phyloP scores from a whole-genome alignment of 208 protist species.

The Wallacemonas collosoma region DNA sequence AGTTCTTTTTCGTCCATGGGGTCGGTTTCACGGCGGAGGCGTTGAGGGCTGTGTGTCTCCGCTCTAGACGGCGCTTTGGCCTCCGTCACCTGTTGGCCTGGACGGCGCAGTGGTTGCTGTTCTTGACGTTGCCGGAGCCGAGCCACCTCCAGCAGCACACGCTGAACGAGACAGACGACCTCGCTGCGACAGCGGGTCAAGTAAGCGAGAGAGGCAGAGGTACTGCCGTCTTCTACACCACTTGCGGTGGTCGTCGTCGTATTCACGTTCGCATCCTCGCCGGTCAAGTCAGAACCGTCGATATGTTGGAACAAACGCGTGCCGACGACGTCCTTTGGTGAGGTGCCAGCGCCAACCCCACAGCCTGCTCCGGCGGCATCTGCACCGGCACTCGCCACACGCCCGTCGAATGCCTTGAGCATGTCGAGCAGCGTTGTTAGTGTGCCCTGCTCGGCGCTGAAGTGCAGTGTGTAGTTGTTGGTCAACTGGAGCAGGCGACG shows the following conservation, averaged over 20 bases:
- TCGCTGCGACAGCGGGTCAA: slow-evolving; percentile 13
- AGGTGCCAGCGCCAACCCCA: background rate
- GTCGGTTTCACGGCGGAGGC: background rate
- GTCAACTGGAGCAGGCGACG: slow-evolving; percentile 20
- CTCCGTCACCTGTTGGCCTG: background rate
- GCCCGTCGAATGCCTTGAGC: slow-evolving; percentile 2
- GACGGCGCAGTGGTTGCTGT: background rate
- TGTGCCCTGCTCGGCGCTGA: slow-evolving; percentile 22
- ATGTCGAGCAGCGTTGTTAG: slow-evolving; percentile 32
- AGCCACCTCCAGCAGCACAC: slow-evolving; percentile 33
- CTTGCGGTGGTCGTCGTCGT: background rate
- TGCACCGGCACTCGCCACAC: too few species aligned
- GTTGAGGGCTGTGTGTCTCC: too few species aligned
- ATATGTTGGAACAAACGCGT: slow-evolving; percentile 1
- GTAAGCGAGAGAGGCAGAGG: background rate
- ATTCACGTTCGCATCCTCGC: slow-evolving; percentile 1
- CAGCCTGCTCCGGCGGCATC: too few species aligned
- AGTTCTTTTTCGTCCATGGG: background rate
- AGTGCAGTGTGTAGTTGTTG: slow-evolving; percentile 25
- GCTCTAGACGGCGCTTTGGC: too few species aligned
- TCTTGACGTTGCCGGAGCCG: slow-evolving; percentile 17
- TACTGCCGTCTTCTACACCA: background rate
- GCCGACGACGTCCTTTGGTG: background rate
- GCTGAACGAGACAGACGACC: slow-evolving; percentile 34
- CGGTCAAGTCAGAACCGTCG: slow-evolving; percentile 20